Conservation (phyloP, 1,139 yeast species). For the Hanseniaspora uvarum region DNA sequence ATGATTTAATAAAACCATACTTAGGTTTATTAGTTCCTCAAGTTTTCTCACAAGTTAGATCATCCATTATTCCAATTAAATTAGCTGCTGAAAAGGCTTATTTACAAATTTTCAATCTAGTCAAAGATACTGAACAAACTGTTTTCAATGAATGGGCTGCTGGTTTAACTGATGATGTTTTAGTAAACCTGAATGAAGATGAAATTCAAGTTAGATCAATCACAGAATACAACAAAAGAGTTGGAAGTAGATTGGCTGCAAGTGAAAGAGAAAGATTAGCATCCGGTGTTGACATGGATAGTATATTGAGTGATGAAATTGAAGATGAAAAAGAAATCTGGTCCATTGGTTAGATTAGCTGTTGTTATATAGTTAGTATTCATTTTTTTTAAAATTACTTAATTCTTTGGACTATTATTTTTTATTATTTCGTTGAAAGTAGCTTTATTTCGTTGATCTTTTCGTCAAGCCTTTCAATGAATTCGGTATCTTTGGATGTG, state of each 20-base stretch:
- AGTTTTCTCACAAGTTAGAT: slow-evolving; percentile 75
- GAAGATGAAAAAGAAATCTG: slow-evolving; percentile 84
- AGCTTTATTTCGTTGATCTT: background rate
- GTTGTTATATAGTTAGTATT: slow-evolving; percentile 16
- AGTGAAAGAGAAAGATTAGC: slow-evolving; percentile 78
- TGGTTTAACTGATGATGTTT: slow-evolving; percentile 24
- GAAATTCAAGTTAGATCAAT: slow-evolving; percentile 59
- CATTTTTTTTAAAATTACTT: slow-evolving; percentile 24
- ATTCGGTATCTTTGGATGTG: background rate
- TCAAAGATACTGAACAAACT: slow-evolving; percentile 54
- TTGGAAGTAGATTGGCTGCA: slow-evolving; percentile 67
- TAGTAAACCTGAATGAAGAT: slow-evolving; percentile 40
- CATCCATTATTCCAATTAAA: slow-evolving; percentile 76
- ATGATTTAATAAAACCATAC: slow-evolving; percentile 40
- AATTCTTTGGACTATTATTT: background rate
- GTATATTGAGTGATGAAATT: slow-evolving; percentile 70
- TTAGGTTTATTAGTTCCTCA: slow-evolving; percentile 57
- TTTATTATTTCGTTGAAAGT: no score
- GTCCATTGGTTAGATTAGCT: slow-evolving; percentile 50
- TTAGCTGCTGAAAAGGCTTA: slow-evolving; percentile 91
- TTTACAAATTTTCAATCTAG: slow-evolving; percentile 58
- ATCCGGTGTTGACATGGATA: slow-evolving; percentile 85
- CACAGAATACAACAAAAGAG: slow-evolving; percentile 80
- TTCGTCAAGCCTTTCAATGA: background rate
- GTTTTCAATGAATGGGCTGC: slow-evolving; percentile 53